Base-by-base conservation (phyloP, 2,329 filamentous ascomycete species). In the Botrytis squamosa region DNA sequence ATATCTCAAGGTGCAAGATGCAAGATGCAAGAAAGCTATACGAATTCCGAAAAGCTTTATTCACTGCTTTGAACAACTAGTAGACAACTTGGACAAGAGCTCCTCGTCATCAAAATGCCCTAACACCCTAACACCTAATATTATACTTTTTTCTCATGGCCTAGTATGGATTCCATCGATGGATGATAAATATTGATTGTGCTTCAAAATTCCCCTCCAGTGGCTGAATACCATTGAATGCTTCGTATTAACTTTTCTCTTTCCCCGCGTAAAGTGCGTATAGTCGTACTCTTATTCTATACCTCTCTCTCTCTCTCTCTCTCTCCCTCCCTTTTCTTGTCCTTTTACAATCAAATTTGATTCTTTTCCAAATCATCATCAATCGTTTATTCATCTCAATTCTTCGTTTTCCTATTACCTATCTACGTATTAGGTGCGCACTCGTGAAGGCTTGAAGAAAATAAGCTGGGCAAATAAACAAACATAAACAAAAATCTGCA, bases 161-260 rank as follows among this genome's bases (percentile, higher is more conserved):
- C 36, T 42, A 57, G 40, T 29, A 42, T 64, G 36, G 40, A 29
- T 29, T 38, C 33, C 33, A 64, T 64, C 20, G 64, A 67, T 25
- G 42, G 64, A 66, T 66, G 64, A 46, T 64, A 20, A 64, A 64
- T 69, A 40, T 42, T 42, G 66, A 33, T 42, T 69, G 33, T 40
- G 9, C 38, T 63, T 63, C 60, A 18, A 12, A 14, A 46, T 18
- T n/a, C 62, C 62, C 62, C 40, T 65, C 62, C 40, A 65, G 62
- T 65, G 62, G 62, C 62, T 65, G 25, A 46, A 57, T 44, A 46
- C 46, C 40, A 65, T 65, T 44, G 62, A 46, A 46, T 46, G 62
- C 49, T 59, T 69, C 46, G 66, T 69, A 55, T 59, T 44, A 59
- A 44, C 18, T 20, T 65, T 65, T 44, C 42, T 18, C 40, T 65